A percentile compares a stretch with the other conserved stretches of the same genome.
These are phyloP conservation scores for Phoma sp. DNA, from an alignment of 2,329 filamentous ascomycete genomes.

Conservation along the genomic window DNA sequence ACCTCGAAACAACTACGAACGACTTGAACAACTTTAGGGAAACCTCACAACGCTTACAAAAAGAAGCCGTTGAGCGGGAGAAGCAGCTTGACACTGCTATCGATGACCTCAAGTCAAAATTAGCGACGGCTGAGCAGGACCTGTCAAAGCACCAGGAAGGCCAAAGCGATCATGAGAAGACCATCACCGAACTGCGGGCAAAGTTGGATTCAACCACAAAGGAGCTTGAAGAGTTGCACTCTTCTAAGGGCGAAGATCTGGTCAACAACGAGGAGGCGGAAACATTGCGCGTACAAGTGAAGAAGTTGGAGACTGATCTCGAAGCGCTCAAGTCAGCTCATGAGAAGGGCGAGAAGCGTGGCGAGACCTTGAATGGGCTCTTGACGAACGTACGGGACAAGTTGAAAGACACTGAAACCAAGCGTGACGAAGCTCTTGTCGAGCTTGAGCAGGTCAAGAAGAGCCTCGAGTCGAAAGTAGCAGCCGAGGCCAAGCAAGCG, in stretches of 20 bases:
- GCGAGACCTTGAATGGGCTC: constrained; percentile 61
- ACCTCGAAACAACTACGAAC: constrained; percentile 69
- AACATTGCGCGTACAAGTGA: constrained; percentile 35
- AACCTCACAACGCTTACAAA: constrained; percentile 52
- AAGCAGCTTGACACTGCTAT: constrained; percentile 38
- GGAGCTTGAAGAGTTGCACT: constrained; percentile 56
- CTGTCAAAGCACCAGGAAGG: constrained; percentile 52
- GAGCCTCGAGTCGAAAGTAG: constrained; percentile 28
- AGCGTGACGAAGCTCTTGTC: constrained; percentile 53
- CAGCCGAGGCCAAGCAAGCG: constrained; percentile 19
- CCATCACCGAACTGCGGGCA: constrained; percentile 42
- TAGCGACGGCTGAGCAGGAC: constrained; percentile 51
- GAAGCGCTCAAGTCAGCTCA: constrained; percentile 37
- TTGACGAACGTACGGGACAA: constrained; percentile 61
- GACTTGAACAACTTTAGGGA: constrained; percentile 65
- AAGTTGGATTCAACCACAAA: constrained; percentile 49
- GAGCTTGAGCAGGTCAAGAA: constrained; percentile 48
- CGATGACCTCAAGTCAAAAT: constrained; percentile 35
- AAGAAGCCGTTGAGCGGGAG: constrained; percentile 39
- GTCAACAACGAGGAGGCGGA: constrained; percentile 38
- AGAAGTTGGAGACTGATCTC: constrained; percentile 41
- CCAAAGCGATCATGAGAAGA: constrained; percentile 51
- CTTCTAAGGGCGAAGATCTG: constrained; percentile 39
- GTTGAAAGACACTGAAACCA: constrained; percentile 59
- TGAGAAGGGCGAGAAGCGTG: constrained; percentile 57